A percentile compares a stretch with the other conserved stretches of the same genome.
Evolutionary conservation across 495 filamentous ascomycete species (phyloP).

Genomic region (Neurospora cerealis): DNA sequence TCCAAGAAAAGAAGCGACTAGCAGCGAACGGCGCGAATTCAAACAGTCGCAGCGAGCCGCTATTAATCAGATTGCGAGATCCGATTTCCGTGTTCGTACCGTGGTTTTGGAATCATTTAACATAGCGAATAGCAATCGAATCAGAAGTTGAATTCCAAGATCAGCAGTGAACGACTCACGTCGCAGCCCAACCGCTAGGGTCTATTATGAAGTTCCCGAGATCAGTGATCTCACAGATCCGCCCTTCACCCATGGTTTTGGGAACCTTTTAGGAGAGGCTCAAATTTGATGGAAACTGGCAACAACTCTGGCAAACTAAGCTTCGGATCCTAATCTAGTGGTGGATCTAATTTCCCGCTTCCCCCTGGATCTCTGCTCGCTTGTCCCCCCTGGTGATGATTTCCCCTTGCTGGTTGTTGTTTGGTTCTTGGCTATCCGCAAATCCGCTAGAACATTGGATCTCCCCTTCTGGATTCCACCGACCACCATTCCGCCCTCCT

Average conservation of each 20-base stretch:
- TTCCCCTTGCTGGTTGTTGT: background rate
- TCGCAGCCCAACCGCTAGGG: background rate
- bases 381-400: background rate
- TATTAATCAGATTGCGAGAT: background rate
- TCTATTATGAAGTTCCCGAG: background rate
- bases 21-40: background rate
- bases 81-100: background rate
- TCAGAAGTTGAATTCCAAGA: background rate
- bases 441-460: background rate
- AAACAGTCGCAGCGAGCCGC: background rate
- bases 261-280: background rate
- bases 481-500: background rate
- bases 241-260: background rate
- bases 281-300: background rate
- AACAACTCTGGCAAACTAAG: background rate
- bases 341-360: background rate
- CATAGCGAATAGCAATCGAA: background rate
- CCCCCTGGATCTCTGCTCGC: background rate
- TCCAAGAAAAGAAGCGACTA: background rate
- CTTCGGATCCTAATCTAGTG: background rate
- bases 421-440: background rate
- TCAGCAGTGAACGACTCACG: background rate
- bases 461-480: background rate
- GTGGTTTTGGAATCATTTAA: background rate
- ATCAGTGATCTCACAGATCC: background rate